A percentile compares a stretch with the other conserved stretches of the same genome.
These are phyloP conservation scores for Melocanna baccifera DNA, from an alignment of 176 grass and related monocot species.

Conservation along the genomic window DNA sequence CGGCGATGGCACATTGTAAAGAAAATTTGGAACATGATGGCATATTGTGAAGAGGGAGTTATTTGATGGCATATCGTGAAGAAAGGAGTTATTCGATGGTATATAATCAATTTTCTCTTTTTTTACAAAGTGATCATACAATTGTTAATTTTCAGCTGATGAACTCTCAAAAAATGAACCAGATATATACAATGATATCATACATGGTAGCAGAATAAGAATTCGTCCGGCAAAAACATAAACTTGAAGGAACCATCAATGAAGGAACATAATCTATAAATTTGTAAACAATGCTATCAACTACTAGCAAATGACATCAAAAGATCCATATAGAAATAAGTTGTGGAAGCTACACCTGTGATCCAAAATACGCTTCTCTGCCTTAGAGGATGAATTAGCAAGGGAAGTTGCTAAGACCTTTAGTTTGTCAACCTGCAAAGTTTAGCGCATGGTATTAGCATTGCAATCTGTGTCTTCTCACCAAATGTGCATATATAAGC, in stretches of 20 bases:
- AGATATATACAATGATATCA: neutral
- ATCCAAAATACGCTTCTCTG: slow-evolving; percentile 30
- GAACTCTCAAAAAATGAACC: neutral
- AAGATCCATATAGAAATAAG: neutral
- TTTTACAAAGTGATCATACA: neutral
- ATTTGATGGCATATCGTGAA: no score
- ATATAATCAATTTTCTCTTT: no score
- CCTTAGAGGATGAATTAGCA: no score
- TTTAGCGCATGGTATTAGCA: slow-evolving; percentile 17
- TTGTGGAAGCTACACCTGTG: slow-evolving; percentile 57
- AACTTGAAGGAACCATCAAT: neutral
- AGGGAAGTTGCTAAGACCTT: no score
- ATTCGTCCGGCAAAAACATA: slow-evolving; percentile 1
- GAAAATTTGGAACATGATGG: no score
- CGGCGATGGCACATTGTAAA: no score
- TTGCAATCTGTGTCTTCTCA: neutral
- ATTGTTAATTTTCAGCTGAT: neutral
- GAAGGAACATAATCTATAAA: neutral
- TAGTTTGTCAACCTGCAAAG: no score
- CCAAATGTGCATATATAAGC: slow-evolving; percentile 1
- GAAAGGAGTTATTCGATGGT: no score
- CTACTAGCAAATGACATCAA: slow-evolving; percentile 20
- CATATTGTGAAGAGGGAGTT: no score
- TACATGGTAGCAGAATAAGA: neutral
- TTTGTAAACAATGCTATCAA: slow-evolving; percentile 19